phyloP scores from a whole-genome alignment of 1,139 yeast species.

The Magnusiomyces suaveolens region DNA sequence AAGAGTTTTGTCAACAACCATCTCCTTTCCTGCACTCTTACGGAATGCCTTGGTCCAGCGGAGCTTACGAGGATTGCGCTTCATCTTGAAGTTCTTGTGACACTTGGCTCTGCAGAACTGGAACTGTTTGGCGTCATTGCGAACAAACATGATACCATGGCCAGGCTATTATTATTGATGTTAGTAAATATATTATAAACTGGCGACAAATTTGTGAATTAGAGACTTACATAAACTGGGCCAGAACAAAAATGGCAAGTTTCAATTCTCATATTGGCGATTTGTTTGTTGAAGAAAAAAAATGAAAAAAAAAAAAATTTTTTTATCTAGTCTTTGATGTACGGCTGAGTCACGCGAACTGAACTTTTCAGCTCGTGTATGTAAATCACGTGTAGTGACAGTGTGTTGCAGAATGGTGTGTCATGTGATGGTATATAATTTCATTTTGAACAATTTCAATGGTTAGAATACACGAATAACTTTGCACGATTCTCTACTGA shows the following conservation, averaged over 20 bases:
- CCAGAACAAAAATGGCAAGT: slow-evolving; percentile 96
- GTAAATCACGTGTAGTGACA: no score
- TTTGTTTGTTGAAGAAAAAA: not conserved
- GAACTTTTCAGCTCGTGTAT: no score
- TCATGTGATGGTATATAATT: no score
- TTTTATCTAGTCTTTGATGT: no score
- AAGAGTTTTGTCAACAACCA: slow-evolving; percentile 93
- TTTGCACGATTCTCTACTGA: no score
- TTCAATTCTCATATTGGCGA: slow-evolving; percentile 66
- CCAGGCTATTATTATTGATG: slow-evolving; percentile 66
- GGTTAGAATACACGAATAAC: no score
- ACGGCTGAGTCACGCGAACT: not conserved
- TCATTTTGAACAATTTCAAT: no score
- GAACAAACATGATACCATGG: slow-evolving; percentile 94
- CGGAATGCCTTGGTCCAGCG: slow-evolving; percentile 99
- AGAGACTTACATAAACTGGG: slow-evolving; percentile 53
- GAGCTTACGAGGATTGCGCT: slow-evolving; percentile 97
- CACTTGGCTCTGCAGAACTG: slow-evolving; percentile 97
- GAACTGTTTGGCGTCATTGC: slow-evolving; percentile 96
- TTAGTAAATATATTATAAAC: no score
- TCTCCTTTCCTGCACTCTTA: slow-evolving; percentile 97
- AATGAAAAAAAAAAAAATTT: not conserved
- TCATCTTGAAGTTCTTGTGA: slow-evolving; percentile 93
- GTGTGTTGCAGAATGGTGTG: no score
- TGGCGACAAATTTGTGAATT: not conserved